These are phyloP conservation scores for Neohortaea acidophila DNA, from an alignment of 495 filamentous ascomycete species.

Conservation along the genomic window DNA sequence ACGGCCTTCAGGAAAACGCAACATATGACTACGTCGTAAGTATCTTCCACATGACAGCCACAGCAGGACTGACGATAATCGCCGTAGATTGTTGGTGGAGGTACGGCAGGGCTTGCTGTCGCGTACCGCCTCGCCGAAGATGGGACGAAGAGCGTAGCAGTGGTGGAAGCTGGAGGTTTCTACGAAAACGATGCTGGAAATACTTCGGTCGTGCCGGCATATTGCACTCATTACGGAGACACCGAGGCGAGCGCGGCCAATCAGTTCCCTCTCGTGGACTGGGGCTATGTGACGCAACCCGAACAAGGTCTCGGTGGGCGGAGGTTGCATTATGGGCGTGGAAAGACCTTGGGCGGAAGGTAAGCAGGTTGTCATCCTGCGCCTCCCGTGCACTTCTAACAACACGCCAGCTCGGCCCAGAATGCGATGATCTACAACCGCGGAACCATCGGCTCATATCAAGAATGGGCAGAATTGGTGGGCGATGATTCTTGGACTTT, in stretches of 20 bases:
- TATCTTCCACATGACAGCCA: too few species aligned
- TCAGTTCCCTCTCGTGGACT: conserved; percentile 18
- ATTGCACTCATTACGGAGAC: conserved; percentile 9
- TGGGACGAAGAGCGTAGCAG: conserved; percentile 8
- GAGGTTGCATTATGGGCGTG: conserved; percentile 19
- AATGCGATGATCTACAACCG: conserved; percentile 24
- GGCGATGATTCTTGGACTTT: conserved; percentile 41
- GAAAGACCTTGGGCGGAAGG: conserved; percentile 18
- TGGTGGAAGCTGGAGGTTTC: conserved; percentile 17
- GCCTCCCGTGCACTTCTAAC: too few species aligned
- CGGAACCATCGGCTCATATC: conserved; percentile 29
- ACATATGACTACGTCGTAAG: too few species aligned
- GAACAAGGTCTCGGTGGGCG: conserved; percentile 5
- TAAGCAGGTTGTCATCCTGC: not conserved
- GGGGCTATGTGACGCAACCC: conserved; percentile 15
- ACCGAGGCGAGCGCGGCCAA: conserved; percentile 3
- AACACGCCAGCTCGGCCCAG: too few species aligned
- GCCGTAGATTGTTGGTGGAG: conserved; percentile 16
- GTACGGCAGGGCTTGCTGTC: conserved; percentile 14
- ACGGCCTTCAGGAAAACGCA: too few species aligned
- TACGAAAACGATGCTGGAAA: conserved; percentile 13
- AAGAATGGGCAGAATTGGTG: conserved; percentile 42
- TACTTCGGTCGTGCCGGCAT: conserved; percentile 7
- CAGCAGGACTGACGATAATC: too few species aligned
- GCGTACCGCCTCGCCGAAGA: conserved; percentile 11